These are phyloP conservation scores for Ogataea haglerorum DNA, from an alignment of 805 yeast genomes.

Conservation along the genomic window DNA sequence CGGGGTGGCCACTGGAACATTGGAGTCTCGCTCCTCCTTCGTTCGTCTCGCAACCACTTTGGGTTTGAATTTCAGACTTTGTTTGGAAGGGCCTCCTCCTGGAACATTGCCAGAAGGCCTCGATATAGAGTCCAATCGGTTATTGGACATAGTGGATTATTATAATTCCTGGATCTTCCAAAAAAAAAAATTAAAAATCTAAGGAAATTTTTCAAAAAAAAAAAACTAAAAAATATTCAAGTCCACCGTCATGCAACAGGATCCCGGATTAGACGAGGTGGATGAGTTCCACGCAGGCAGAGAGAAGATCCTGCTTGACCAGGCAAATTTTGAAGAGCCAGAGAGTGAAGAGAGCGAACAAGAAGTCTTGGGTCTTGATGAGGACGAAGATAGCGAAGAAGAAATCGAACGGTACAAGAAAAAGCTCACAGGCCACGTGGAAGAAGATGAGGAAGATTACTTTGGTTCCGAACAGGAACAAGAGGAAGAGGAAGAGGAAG, in stretches of 20 bases:
- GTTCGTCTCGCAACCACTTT: conserved; percentile 81
- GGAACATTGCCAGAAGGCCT: conserved; percentile 9
- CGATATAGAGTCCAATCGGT: conserved; percentile 9
- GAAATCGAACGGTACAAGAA: conserved; percentile 33
- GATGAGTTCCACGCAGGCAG: conserved; percentile 62
- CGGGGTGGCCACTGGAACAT: conserved; percentile 48
- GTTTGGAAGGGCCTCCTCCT: conserved; percentile 33
- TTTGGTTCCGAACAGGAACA: conserved; percentile 37
- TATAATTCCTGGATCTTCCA: background rate
- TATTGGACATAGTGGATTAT: conserved; percentile 2
- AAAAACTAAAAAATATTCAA: conserved; percentile 10
- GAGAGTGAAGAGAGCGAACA: conserved; percentile 31
- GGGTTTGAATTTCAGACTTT: conserved; percentile 75
- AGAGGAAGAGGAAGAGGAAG: conserved; percentile 31
- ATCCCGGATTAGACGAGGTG: conserved; percentile 59
- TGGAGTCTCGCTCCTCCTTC: conserved; percentile 78
- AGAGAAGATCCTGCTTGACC: conserved; percentile 54
- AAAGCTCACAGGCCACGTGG: conserved; percentile 40
- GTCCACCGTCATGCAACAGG: conserved; percentile 19
- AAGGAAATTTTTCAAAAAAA: conserved; percentile 5
- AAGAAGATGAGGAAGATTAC: conserved; percentile 45
- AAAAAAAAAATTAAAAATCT: background rate
- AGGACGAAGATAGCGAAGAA: conserved; percentile 43
- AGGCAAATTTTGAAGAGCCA: conserved; percentile 43
- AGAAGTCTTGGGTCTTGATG: conserved; percentile 35